Conservation (phyloP, 2,329 filamentous ascomycete genomes). For the Monascus ruber region DNA sequence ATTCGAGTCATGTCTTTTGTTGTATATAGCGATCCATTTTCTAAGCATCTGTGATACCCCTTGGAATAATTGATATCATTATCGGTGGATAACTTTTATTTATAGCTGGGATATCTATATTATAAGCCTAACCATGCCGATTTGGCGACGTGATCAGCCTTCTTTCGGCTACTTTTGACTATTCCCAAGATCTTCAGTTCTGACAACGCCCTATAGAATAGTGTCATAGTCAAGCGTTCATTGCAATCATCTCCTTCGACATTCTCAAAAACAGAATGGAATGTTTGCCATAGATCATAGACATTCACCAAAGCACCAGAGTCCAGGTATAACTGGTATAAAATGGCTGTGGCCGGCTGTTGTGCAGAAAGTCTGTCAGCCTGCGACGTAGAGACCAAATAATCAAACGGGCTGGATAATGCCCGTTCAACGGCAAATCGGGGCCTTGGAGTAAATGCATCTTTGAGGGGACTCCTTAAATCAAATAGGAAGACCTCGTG, state of each 20-base stretch:
- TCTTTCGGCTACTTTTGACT: constrained; percentile 80
- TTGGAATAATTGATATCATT: constrained; percentile 1
- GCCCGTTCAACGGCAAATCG: constrained; percentile 50
- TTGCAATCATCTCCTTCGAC: constrained; percentile 20
- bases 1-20: not conserved
- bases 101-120: constrained; percentile 5
- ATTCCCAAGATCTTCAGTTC: constrained; percentile 79
- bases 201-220: constrained; percentile 76
- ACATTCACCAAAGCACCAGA: constrained; percentile 51
- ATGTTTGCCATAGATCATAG: constrained; percentile 51
- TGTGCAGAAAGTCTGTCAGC: constrained; percentile 31
- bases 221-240: constrained; percentile 42
- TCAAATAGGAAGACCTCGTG: constrained; percentile 50
- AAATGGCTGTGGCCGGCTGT: constrained; percentile 47
- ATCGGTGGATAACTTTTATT: constrained; percentile 1
- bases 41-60: constrained; percentile 1
- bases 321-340: constrained; percentile 54
- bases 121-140: constrained; percentile 59
- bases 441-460: constrained; percentile 47
- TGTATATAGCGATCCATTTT: not conserved
- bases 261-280: constrained; percentile 40
- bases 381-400: constrained; percentile 42
- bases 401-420: constrained; percentile 48
- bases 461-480: constrained; percentile 44
- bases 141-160: constrained; percentile 84